A percentile compares a stretch with the other conserved stretches of the same genome.
Evolutionary conservation across 495 filamentous ascomycete species (phyloP).

Genomic region (Neurospora sp.): DNA sequence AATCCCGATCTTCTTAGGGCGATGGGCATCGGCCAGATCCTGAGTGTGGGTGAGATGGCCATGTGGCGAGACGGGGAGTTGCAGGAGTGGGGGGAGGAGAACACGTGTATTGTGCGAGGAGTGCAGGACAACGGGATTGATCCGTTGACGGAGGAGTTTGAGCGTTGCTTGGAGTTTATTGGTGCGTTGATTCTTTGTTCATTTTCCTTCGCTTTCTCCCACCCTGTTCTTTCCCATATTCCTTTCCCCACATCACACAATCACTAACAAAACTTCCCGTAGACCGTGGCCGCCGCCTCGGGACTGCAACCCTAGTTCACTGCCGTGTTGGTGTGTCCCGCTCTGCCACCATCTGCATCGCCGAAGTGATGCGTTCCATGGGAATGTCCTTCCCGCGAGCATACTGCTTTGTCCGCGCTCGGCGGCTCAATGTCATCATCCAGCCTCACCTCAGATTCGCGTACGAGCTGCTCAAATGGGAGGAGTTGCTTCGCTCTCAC

Average conservation of each 20-base stretch:
- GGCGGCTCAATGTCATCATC: slow-evolving; percentile 64
- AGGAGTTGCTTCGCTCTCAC: slow-evolving; percentile 46
- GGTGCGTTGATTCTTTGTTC: slow-evolving; percentile 43
- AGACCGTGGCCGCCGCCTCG: slow-evolving; percentile 67
- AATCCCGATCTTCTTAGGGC: slow-evolving; percentile 72
- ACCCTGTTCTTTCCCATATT: slow-evolving; percentile 1
- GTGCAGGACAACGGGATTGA: slow-evolving; percentile 98
- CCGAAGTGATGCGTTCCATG: slow-evolving; percentile 81
- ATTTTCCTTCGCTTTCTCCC: background rate
- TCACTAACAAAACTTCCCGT: slow-evolving; percentile 1
- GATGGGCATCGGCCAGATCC: slow-evolving; percentile 74
- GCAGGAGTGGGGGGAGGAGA: slow-evolving; percentile 58
- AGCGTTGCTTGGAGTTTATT: slow-evolving; percentile 81
- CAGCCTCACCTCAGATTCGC: slow-evolving; percentile 52
- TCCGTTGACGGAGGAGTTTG: slow-evolving; percentile 77
- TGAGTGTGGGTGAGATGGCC: slow-evolving; percentile 89
- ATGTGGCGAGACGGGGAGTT: slow-evolving; percentile 63
- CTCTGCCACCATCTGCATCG: slow-evolving; percentile 95
- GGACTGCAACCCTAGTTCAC: slow-evolving; percentile 85
- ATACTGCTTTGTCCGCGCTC: slow-evolving; percentile 91
- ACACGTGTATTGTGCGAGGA: slow-evolving; percentile 65
- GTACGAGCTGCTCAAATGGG: slow-evolving; percentile 84
- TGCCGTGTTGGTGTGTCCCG: slow-evolving; percentile 93
- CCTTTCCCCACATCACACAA: background rate
- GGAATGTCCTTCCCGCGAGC: slow-evolving; percentile 80